Percentiles rank a stretch among this genome's conserved stretches.
Conservation (phyloP, 805 yeast species). For the Candida tammaniensis region DNA sequence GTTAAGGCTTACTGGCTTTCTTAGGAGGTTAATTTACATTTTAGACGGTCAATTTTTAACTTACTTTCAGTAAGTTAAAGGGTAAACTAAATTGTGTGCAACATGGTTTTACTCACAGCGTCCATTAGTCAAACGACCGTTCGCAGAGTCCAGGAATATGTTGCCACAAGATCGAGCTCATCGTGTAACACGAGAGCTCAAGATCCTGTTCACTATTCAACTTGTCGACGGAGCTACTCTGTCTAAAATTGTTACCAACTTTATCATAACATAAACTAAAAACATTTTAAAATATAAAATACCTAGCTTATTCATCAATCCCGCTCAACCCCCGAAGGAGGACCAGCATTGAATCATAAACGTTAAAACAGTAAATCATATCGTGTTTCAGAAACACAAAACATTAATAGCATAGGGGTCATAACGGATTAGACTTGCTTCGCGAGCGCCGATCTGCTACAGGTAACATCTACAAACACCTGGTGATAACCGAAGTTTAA, state of each 20-base stretch:
- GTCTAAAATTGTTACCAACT: conserved; percentile 44
- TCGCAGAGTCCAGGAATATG: conserved; percentile 99
- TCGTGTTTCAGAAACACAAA: conserved; percentile 13
- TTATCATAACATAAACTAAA: conserved; percentile 1
- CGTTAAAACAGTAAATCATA: conserved; percentile 4
- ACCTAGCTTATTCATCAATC: conserved; percentile 7
- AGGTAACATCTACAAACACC: conserved; percentile 32
- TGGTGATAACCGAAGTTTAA: conserved; percentile 30
- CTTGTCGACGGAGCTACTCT: conserved; percentile 98
- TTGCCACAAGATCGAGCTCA: conserved; percentile 80
- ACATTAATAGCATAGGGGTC: neutral
- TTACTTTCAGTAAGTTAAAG: too few relatives aligned
- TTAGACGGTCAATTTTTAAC: neutral
- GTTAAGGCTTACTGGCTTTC: too few relatives aligned
- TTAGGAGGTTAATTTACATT: too few relatives aligned
- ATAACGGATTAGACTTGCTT: conserved; percentile 46
- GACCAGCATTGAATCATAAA: conserved; percentile 29
- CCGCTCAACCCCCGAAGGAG: conserved; percentile 57
- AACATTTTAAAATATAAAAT: neutral
- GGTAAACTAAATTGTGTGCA: conserved; percentile 87
- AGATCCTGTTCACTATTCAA: conserved; percentile 72
- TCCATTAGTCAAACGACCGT: conserved; percentile 79
- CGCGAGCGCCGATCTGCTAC: conserved; percentile 73
- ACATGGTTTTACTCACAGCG: conserved; percentile 99
- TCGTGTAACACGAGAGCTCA: conserved; percentile 49